phyloP scores from a whole-genome alignment of 2,329 filamentous ascomycete species.

The Lojkania enalia region DNA sequence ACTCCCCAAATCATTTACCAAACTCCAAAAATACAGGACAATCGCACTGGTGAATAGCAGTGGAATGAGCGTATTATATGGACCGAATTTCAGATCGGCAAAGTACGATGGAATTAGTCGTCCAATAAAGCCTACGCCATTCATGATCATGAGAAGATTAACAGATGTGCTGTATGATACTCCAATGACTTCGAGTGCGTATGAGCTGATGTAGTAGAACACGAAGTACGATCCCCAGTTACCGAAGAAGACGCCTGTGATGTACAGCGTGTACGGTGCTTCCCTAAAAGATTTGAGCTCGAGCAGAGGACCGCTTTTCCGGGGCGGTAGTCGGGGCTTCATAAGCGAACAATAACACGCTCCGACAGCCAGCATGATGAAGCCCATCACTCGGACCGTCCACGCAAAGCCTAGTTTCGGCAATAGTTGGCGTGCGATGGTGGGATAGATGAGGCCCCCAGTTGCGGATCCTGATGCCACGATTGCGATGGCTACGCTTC shows the following conservation, averaged over 20 bases:
- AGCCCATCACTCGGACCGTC: slow-evolving; percentile 65
- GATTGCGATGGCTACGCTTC: slow-evolving; percentile 63
- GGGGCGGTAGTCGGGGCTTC: slow-evolving; percentile 48
- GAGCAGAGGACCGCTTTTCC: slow-evolving; percentile 48
- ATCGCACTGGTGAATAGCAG: slow-evolving; percentile 51
- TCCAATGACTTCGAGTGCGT: slow-evolving; percentile 47
- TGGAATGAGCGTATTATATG: slow-evolving; percentile 61
- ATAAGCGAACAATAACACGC: slow-evolving; percentile 43
- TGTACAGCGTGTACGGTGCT: slow-evolving; percentile 44
- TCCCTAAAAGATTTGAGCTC: slow-evolving; percentile 49
- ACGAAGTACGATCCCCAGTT: slow-evolving; percentile 47
- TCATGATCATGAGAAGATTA: slow-evolving; percentile 60
- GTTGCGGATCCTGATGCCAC: slow-evolving; percentile 63
- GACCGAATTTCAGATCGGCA: slow-evolving; percentile 58
- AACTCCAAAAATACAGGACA: slow-evolving; percentile 61
- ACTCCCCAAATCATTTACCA: slow-evolving; percentile 46
- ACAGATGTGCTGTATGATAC: slow-evolving; percentile 57
- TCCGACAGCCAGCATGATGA: slow-evolving; percentile 58
- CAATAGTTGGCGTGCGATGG: slow-evolving; percentile 57
- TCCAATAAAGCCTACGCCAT: slow-evolving; percentile 60
- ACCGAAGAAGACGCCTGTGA: slow-evolving; percentile 39
- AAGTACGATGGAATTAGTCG: slow-evolving; percentile 58
- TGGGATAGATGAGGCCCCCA: slow-evolving; percentile 67
- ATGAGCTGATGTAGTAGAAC: slow-evolving; percentile 51
- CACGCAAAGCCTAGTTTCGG: slow-evolving; percentile 65